phyloP scores from a whole-genome alignment of 805 yeast genomes.

The Diddensiella transvaalensis region DNA sequence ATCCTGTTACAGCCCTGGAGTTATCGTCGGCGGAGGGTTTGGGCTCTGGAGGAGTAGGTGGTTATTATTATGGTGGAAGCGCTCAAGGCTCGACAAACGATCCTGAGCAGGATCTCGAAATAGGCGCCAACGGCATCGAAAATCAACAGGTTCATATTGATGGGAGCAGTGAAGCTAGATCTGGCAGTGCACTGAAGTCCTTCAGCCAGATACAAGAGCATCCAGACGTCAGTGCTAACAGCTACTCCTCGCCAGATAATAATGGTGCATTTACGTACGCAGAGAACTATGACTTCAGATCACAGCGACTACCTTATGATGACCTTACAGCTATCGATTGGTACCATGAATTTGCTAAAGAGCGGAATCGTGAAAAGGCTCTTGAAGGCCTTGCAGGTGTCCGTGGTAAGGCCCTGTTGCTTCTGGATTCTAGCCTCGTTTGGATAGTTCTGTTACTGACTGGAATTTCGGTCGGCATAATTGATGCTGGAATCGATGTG shows the following conservation, averaged over 20 bases:
- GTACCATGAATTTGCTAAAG: conserved; percentile 34
- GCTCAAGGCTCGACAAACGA: too few species aligned
- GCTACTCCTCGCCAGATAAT: background rate
- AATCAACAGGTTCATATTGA: too few species aligned
- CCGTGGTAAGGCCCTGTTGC: conserved; percentile 25
- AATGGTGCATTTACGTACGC: background rate
- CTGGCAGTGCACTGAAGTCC: background rate
- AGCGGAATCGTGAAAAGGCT: conserved; percentile 19
- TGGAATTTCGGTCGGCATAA: conserved; percentile 69
- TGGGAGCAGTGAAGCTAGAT: background rate
- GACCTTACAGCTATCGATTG: conserved; percentile 33
- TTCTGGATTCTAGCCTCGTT: conserved; percentile 37
- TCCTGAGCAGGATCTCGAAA: too few species aligned
- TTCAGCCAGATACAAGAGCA: too few species aligned
- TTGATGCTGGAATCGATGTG: conserved; percentile 75
- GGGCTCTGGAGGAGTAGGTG: too few species aligned
- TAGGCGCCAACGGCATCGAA: too few species aligned
- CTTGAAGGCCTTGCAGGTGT: conserved; percentile 16
- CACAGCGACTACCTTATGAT: conserved; percentile 6
- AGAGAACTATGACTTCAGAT: background rate
- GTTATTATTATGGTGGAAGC: too few species aligned
- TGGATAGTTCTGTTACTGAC: conserved; percentile 70
- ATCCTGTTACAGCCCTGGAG: too few species aligned
- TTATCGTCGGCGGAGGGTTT: too few species aligned
- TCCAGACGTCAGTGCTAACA: too few species aligned